Percentiles rank a stretch among this genome's conserved stretches.
These are phyloP conservation scores for Mycena sanguinolenta DNA, from an alignment of 768 basidiomycete genomes.

Conservation along the genomic window DNA sequence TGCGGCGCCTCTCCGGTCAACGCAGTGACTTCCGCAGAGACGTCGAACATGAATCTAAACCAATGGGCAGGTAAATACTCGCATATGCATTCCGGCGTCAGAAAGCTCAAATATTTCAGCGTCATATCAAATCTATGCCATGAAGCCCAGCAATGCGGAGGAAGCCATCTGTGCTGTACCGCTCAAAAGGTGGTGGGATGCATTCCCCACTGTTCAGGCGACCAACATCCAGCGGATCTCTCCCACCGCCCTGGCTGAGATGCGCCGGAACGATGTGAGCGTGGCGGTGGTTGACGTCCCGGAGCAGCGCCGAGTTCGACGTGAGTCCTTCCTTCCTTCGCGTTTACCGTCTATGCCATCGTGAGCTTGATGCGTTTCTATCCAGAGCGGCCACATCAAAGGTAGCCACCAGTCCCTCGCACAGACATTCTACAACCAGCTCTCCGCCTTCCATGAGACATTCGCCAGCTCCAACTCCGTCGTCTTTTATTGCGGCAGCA, in stretches of 20 bases:
- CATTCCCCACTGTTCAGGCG: conserved; percentile 57
- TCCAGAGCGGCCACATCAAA: conserved; percentile 66
- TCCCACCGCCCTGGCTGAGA: conserved; percentile 17
- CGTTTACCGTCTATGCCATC: background rate
- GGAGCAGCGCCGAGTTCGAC: conserved; percentile 62
- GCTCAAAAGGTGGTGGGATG: conserved; percentile 67
- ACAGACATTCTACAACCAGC: conserved; percentile 63
- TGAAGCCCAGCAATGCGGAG: conserved; percentile 45
- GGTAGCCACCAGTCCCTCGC: conserved; percentile 64
- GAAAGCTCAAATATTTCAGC: conserved; percentile 32
- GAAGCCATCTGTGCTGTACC: conserved; percentile 26
- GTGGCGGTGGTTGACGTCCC: conserved; percentile 66
- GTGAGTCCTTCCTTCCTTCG: conserved; percentile 47
- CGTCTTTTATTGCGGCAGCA: conserved; percentile 69
- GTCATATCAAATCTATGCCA: conserved; percentile 62
- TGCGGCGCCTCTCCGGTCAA: conserved; percentile 20
- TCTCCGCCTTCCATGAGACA: conserved; percentile 56
- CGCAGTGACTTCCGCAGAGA: background rate
- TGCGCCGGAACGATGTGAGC: conserved; percentile 45
- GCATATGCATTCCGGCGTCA: too few relatives aligned
- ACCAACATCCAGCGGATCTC: conserved; percentile 51
- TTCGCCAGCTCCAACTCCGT: conserved; percentile 56
- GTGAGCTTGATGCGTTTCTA: background rate
- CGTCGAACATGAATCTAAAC: conserved; percentile 53
- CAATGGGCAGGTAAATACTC: conserved; percentile 54